Base-by-base conservation (phyloP, 371 early-diverging fungal genomes). In the Syncephalastrum contaminatum region DNA sequence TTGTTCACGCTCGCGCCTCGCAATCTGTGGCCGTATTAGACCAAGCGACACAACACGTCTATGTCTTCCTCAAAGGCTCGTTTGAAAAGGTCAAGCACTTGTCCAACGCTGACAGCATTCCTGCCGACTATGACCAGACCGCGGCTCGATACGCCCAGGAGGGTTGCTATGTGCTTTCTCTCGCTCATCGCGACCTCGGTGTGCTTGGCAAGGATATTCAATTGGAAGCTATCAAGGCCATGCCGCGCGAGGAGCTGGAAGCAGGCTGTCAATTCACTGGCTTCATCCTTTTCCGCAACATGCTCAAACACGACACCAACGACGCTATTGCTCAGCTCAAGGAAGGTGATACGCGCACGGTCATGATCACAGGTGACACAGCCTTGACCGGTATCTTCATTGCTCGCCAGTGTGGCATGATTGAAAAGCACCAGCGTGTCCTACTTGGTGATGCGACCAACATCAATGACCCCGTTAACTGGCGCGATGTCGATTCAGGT, bases 331-430 rank as follows among this genome's bases (percentile, higher is more conserved):
- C 71, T 10, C 83, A 87, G 58, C 83, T 98, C 41, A 87, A 88
- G 56, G 68, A 61, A 2, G 94, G 93, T 22, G 87, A 83, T 48
- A 85, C 88, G 16, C 84, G 91, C 40, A 70, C 73, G 16, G 86
- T 93, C 4, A 97, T 97, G 92, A 89, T 93, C 56, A 96, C 97
- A 2, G 97, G 97, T 45, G 97, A 97, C 67, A 88, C 88, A 41
- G 87, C 92, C 6, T 73, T 90, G 53, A 97, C 97, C 6, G 95
- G 92, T 27, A 80, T 92, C 27, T 91, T 84, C 60, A 88, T 96
- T 59, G 95, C 89, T 20, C 88, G 82, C 45, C 74, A 87, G 56
- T 86, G 87, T 66, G 89, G 88, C 16, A 87, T 96, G 81, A 81
- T 94, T 30, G 70, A 52, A 10, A 50, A 66, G 15, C 59, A 67